Conservation (phyloP, 805 yeast species). For the Lipomyces chichibuensis region DNA sequence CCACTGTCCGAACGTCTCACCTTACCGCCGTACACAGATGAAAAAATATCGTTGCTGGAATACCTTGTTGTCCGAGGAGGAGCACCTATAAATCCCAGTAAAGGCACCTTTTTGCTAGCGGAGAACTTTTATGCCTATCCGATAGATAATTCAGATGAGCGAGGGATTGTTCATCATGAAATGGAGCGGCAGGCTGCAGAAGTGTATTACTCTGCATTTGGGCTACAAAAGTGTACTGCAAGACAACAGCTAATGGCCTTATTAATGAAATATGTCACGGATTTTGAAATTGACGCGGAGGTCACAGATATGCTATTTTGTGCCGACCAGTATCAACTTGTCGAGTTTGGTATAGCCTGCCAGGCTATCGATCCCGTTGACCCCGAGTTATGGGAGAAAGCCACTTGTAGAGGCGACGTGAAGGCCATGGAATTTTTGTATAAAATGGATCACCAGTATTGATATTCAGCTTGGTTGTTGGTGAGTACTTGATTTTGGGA, state of each 20-base stretch:
- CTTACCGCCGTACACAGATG: constrained; percentile 13
- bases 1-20: constrained; percentile 15
- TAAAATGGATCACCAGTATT: background rate
- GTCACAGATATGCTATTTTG: constrained; percentile 18
- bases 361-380: constrained; percentile 13
- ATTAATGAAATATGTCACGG: constrained; percentile 5
- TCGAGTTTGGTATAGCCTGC: constrained; percentile 12
- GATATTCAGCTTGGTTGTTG: background rate
- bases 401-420: constrained; percentile 23
- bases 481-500: background rate
- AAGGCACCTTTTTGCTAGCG: constrained; percentile 13
- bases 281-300: constrained; percentile 20
- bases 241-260: constrained; percentile 3
- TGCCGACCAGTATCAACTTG: constrained; percentile 17
- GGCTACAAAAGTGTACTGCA: constrained; percentile 1
- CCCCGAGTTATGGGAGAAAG: constrained; percentile 22
- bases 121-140: constrained; percentile 20
- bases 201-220: background rate
- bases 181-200: background rate
- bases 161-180: background rate
- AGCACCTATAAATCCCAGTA: constrained; percentile 19
- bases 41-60: constrained; percentile 21
- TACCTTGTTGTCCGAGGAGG: constrained; percentile 18
- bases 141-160: background rate
- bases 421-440: constrained; percentile 26